These are phyloP conservation scores for Kwoniella mangroviensis DNA, from an alignment of 768 basidiomycete genomes.

Conservation along the genomic window DNA sequence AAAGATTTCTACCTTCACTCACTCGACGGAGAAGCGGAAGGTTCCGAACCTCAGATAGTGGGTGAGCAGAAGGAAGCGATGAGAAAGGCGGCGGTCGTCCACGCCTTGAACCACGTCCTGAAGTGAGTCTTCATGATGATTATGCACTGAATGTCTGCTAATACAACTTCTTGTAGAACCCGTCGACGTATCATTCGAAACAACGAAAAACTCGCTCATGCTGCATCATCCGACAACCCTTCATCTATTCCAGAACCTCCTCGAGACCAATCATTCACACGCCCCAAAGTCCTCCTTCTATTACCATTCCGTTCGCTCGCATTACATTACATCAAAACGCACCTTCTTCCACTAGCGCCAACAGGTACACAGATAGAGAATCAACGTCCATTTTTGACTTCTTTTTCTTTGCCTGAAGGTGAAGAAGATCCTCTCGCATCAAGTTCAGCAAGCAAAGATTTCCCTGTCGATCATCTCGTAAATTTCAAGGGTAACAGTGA, in stretches of 20 bases:
- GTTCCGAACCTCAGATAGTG: conserved; percentile 41
- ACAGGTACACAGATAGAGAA: conserved; percentile 84
- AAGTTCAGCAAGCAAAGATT: conserved; percentile 70
- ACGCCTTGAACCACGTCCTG: conserved; percentile 84
- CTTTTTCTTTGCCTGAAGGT: conserved; percentile 81
- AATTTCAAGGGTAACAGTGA: conserved; percentile 97
- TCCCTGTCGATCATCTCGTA: conserved; percentile 86
- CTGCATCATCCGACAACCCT: conserved; percentile 63
- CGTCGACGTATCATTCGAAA: conserved; percentile 88
- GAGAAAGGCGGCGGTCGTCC: conserved; percentile 74
- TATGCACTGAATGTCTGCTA: neutral
- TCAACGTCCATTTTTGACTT: conserved; percentile 74
- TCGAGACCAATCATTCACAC: conserved; percentile 97
- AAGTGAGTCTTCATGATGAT: conserved; percentile 64
- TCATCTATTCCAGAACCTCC: conserved; percentile 65
- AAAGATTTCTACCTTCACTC: conserved; percentile 78
- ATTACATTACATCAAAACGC: conserved; percentile 76
- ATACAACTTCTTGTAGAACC: conserved; percentile 66
- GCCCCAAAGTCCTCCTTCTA: conserved; percentile 88
- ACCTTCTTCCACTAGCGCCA: conserved; percentile 73
- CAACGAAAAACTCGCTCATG: conserved; percentile 84
- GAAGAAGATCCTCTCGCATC: conserved; percentile 64
- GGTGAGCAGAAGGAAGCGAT: conserved; percentile 63
- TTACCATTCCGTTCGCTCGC: conserved; percentile 92
- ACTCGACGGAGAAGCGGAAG: conserved; percentile 64